Evolutionary conservation across 345 rosid species (phyloP).

Genomic region (Streptanthus diversifolius): DNA sequence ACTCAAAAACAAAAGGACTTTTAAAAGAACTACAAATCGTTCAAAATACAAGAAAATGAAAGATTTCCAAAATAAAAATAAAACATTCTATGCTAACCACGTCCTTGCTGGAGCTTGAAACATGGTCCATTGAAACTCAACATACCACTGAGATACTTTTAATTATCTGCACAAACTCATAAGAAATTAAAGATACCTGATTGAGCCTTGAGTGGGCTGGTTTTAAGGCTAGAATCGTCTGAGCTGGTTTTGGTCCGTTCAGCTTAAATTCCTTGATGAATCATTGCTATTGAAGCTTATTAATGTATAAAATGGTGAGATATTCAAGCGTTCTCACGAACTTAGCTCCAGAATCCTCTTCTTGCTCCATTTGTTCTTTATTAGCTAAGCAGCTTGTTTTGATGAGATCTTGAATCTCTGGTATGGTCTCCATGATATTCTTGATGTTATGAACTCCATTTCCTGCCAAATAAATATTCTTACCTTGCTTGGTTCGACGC

Average conservation of each 20-base stretch:
- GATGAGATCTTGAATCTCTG: neutral
- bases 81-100: no score
- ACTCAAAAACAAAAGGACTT: no score
- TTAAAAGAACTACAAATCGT: no score
- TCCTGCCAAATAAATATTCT: neutral
- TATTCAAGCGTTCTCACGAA: no score
- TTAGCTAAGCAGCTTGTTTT: neutral
- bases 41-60: no score
- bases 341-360: neutral
- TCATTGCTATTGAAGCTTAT: no score
- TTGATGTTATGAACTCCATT: neutral
- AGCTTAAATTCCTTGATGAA: no score
- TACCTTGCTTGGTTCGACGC: no score
- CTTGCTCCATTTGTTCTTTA: neutral
- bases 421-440: no score
- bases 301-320: neutral
- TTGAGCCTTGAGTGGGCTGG: neutral
- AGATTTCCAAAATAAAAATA: no score
- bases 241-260: no score
- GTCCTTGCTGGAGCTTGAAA: neutral
- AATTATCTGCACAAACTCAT: neutral
- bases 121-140: neutral
- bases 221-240: neutral
- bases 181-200: neutral
- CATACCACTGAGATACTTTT: neutral